A percentile compares a stretch with the other conserved stretches of the same genome.
Evolutionary conservation across 768 basidiomycete genomes (phyloP).

Genomic region (Pisolithus sp.): DNA sequence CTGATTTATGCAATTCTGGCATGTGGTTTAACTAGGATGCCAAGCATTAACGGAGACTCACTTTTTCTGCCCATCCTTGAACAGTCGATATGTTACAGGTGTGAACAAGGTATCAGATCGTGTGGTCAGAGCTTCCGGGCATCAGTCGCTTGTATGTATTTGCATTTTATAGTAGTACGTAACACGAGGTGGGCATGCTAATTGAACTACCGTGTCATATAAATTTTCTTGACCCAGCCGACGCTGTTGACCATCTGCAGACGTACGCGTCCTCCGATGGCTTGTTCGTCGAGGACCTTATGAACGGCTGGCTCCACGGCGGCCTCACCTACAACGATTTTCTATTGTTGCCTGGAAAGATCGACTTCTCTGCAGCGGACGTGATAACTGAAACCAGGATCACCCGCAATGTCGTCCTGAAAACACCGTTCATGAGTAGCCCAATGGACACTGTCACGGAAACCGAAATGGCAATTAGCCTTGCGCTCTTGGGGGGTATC

Average conservation of each 20-base stretch:
- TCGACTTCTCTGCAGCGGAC: constrained; percentile 80
- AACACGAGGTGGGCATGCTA: too few relatives aligned
- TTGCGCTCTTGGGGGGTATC: constrained; percentile 94
- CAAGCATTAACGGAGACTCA: constrained; percentile 9
- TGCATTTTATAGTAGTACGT: too few relatives aligned
- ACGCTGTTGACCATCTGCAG: constrained; percentile 71
- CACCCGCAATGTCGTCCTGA: constrained; percentile 85
- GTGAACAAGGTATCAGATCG: too few relatives aligned
- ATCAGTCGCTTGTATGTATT: too few relatives aligned
- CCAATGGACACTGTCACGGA: constrained; percentile 99
- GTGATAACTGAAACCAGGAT: constrained; percentile 82
- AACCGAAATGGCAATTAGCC: constrained; percentile 84
- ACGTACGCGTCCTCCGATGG: constrained; percentile 74
- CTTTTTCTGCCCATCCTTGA: constrained; percentile 26
- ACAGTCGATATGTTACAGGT: too few relatives aligned
- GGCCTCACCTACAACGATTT: constrained; percentile 99
- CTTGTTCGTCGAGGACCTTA: constrained; percentile 76
- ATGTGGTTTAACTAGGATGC: neutral
- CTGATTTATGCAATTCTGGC: constrained; percentile 20
- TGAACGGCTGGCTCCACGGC: constrained; percentile 79
- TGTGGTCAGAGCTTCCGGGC: too few relatives aligned
- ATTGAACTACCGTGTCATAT: too few relatives aligned
- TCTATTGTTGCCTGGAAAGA: constrained; percentile 89
- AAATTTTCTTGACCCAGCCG: constrained; percentile 55
- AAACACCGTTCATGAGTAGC: constrained; percentile 94